Evolutionary conservation across 345 rosid species (phyloP).

Genomic region (Camelina neglecta): DNA sequence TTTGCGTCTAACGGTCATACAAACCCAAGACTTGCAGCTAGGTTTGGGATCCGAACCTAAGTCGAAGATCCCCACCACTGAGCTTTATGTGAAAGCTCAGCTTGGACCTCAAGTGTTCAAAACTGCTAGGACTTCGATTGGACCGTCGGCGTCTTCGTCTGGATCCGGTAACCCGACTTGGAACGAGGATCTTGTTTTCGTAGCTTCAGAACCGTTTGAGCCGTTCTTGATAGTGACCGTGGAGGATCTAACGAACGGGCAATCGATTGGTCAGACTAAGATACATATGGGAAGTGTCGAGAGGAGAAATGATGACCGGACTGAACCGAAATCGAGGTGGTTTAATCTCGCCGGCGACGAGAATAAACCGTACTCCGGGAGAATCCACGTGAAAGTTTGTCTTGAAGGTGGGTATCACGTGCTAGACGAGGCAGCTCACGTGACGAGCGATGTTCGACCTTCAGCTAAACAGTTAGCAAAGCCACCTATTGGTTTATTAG

Average conservation of each 20-base stretch:
- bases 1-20: slow-evolving; percentile 94
- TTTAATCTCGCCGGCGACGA: slow-evolving; percentile 78
- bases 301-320: slow-evolving; percentile 62
- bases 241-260: slow-evolving; percentile 65
- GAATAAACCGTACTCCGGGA: slow-evolving; percentile 67
- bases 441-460: slow-evolving; percentile 88
- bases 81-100: slow-evolving; percentile 79
- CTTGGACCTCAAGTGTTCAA: slow-evolving; percentile 87
- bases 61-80: slow-evolving; percentile 55
- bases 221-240: slow-evolving; percentile 75
- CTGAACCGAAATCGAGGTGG: slow-evolving; percentile 76
- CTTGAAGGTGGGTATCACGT: slow-evolving; percentile 95
- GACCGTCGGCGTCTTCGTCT: slow-evolving; percentile 57
- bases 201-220: slow-evolving; percentile 94
- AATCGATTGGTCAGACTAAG: slow-evolving; percentile 65
- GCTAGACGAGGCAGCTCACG: slow-evolving; percentile 91
- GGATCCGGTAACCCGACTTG: slow-evolving; percentile 73
- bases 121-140: slow-evolving; percentile 66
- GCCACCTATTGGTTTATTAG: slow-evolving; percentile 80
- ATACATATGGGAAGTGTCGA: slow-evolving; percentile 75
- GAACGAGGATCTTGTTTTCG: slow-evolving; percentile 93
- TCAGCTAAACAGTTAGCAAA: slow-evolving; percentile 80
- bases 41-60: slow-evolving; percentile 69
- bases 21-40: slow-evolving; percentile 89
- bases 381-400: slow-evolving; percentile 77